Evolutionary conservation across 176 grass and related monocot species (phyloP).

Genomic region (Aegilops sharonensis): DNA sequence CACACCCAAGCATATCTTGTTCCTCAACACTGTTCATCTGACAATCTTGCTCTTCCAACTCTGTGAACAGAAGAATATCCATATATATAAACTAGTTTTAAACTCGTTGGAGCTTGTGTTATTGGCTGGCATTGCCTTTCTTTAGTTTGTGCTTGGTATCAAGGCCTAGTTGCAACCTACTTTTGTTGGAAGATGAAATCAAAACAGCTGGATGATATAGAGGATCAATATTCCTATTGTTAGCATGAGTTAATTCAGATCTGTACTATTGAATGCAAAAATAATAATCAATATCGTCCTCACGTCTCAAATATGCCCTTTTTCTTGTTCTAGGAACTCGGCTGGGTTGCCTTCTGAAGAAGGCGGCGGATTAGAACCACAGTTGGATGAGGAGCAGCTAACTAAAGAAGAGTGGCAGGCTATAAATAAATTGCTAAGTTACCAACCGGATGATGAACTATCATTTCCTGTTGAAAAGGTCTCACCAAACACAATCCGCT

Average conservation of each 20-base stretch:
- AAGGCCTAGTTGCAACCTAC: background rate
- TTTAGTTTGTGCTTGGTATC: background rate
- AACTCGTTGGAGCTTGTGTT: background rate
- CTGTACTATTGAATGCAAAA: background rate
- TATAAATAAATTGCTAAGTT: constrained; percentile 91
- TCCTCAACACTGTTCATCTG: background rate
- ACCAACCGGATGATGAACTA: constrained; percentile 73
- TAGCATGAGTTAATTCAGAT: background rate
- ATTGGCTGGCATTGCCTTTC: background rate
- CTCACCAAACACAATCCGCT: constrained; percentile 52
- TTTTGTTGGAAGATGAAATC: background rate
- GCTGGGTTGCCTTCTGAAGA: constrained; percentile 47
- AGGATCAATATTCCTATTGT: background rate
- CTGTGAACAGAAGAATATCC: background rate
- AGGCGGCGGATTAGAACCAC: constrained; percentile 39
- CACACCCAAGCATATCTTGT: background rate
- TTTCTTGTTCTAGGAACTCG: constrained; percentile 46
- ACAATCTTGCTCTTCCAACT: background rate
- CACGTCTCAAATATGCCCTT: constrained; percentile 13
- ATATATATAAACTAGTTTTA: background rate
- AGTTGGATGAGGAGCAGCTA: constrained; percentile 69
- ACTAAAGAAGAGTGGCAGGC: constrained; percentile 98
- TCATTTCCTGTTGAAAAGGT: constrained; percentile 57
- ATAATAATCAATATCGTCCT: background rate
- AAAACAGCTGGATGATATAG: background rate